Base-by-base conservation (phyloP, 768 basidiomycete genomes). In the Multifurca ochricompacta region DNA sequence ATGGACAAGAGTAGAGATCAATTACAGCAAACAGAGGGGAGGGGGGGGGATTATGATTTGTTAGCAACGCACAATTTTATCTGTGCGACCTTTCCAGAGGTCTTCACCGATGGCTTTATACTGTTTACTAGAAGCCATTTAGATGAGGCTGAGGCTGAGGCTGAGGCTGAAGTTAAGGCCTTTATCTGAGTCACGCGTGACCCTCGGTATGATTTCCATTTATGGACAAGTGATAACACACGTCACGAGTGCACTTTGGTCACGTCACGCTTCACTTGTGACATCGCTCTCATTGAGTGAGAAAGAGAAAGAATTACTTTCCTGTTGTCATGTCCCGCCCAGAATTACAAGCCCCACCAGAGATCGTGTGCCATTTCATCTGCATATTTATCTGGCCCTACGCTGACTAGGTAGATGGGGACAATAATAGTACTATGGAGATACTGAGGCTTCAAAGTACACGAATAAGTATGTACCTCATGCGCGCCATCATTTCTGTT, bases 401-500 rank as follows among this genome's bases (percentile, higher is more conserved):
- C 44, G 18, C 28, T 45, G 16, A 54, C 43, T n/a, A n/a, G n/a
- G n/a, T n/a, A n/a, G n/a, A n/a, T n/a, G n/a, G 40, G 27, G 13
- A 41, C 8, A 40, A 13, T 10, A 51, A 51, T 61, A 98, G 95
- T 98, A 95, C 68, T 99, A 99, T 79, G 93, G 91, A 50, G 96
- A 98, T 67, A 71, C 75, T 7, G 95, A 97, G 69, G 94, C 96
- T 19, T 83, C 83, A 68, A 99, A 99, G 74, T 99, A 99, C 68
- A 97, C 96, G 0, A 80, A 82, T 74, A 97, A 95, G 93, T 94
- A 64, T 3, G 36, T 6, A 35, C 23, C n/a, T n/a, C 23, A 13
- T 4, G 25, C 27, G 7, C 44, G 55, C n/a, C n/a, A n/a, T n/a
- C n/a, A n/a, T n/a, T 53, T 39, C 19, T 14, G 10, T 23, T 2